phyloP scores from a whole-genome alignment of 768 basidiomycete genomes.

The Xerocomus brunneocitrinus region DNA sequence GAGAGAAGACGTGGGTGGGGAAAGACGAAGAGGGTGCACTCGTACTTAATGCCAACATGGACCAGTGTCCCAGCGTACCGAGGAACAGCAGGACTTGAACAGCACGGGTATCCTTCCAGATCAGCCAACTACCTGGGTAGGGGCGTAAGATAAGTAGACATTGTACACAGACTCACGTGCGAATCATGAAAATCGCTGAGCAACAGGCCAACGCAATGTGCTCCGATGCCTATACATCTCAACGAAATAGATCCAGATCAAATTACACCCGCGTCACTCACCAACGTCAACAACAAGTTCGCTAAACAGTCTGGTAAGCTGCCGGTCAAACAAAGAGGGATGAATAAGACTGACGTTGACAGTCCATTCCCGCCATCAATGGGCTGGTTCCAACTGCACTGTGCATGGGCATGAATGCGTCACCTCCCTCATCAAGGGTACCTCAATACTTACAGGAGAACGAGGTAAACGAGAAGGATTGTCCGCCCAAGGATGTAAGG shows the following conservation, averaged over 20 bases:
- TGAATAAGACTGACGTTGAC: slow-evolving; percentile 13
- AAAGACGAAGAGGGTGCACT: neutral
- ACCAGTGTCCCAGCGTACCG: slow-evolving; percentile 18
- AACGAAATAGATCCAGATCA: no score
- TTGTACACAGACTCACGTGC: slow-evolving; percentile 14
- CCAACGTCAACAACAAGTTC: no score
- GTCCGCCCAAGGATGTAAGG: neutral
- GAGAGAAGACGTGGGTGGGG: no score
- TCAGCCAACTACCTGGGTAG: slow-evolving; percentile 15
- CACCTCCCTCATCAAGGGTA: neutral
- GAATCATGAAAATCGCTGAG: slow-evolving; percentile 21
- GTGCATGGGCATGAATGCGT: neutral
- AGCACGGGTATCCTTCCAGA: slow-evolving; percentile 19
- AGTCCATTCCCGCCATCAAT: neutral
- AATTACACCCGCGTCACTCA: no score
- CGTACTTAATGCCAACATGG: slow-evolving; percentile 11
- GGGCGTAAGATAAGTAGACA: no score
- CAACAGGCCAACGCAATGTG: slow-evolving; percentile 13
- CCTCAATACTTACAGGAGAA: slow-evolving; percentile 6
- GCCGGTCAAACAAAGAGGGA: no score
- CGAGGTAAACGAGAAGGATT: neutral
- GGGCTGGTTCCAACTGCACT: slow-evolving; percentile 1
- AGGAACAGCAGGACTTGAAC: slow-evolving; percentile 12
- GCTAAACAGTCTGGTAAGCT: no score
- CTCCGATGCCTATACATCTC: neutral